Conservation (phyloP, 305 asterid species). For the Rubia balearica region DNA sequence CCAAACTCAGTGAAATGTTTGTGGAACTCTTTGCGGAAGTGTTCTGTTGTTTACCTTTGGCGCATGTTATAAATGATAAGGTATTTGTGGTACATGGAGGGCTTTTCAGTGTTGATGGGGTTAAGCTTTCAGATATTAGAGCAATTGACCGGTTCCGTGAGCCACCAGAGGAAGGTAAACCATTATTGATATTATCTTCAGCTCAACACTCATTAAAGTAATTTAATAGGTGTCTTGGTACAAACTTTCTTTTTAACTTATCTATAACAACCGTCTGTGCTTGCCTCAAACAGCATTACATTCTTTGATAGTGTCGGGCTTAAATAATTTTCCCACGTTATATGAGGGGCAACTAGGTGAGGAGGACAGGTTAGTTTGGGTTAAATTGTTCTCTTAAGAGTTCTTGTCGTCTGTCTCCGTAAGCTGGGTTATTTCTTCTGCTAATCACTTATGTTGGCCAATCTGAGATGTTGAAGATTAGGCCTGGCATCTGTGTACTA, state of each 20-base stretch:
- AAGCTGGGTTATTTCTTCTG: background rate
- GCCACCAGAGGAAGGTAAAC: constrained; percentile 98
- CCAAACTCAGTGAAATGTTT: constrained; percentile 77
- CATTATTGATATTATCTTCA: background rate
- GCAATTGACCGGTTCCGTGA: constrained; percentile 90
- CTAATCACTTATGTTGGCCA: background rate
- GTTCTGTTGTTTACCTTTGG: constrained; percentile 94
- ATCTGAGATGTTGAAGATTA: background rate
- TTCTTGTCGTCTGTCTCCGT: background rate
- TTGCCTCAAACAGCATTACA: background rate
- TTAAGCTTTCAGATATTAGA: constrained; percentile 81
- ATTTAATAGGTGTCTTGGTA: background rate
- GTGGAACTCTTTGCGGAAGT: constrained; percentile 98
- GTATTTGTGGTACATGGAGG: constrained; percentile 97
- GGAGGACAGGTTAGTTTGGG: background rate
- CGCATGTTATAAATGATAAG: constrained; percentile 76
- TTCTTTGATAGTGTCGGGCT: constrained; percentile 1
- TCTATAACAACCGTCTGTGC: background rate
- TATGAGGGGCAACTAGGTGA: background rate
- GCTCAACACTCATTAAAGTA: background rate
- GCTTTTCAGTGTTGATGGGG: constrained; percentile 96
- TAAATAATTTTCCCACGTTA: background rate
- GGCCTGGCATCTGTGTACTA: background rate
- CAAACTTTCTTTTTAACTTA: background rate
- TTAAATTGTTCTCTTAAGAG: background rate